Evolutionary conservation across 2,329 filamentous ascomycete genomes (phyloP).

Genomic region (Colletotrichum lentis): DNA sequence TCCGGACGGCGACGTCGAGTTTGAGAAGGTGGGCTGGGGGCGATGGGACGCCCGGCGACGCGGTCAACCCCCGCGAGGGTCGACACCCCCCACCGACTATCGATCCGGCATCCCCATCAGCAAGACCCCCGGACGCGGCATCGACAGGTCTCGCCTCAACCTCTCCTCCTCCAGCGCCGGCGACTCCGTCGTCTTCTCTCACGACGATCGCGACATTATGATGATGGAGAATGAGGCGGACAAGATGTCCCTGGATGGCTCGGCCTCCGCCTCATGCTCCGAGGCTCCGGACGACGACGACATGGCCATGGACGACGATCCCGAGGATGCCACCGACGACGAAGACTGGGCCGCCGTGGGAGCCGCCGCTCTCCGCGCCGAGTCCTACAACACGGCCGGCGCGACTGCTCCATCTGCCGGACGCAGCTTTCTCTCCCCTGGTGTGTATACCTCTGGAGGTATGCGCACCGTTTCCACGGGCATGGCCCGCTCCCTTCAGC

Average conservation of each 20-base stretch:
- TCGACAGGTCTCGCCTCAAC: slow-evolving; percentile 59
- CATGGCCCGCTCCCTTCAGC: slow-evolving; percentile 63
- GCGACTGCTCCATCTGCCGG: slow-evolving; percentile 60
- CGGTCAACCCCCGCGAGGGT: slow-evolving; percentile 64
- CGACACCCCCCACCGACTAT: slow-evolving; percentile 54
- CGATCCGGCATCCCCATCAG: slow-evolving; percentile 66
- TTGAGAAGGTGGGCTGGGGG: slow-evolving; percentile 97
- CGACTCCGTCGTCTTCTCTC: slow-evolving; percentile 78
- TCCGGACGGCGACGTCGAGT: slow-evolving; percentile 76
- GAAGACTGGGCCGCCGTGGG: slow-evolving; percentile 95
- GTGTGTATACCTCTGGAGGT: slow-evolving; percentile 58
- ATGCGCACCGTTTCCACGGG: slow-evolving; percentile 62
- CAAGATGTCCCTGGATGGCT: slow-evolving; percentile 87
- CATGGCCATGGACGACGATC: slow-evolving; percentile 74
- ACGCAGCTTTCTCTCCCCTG: slow-evolving; percentile 52
- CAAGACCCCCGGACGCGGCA: slow-evolving; percentile 53
- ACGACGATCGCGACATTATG: slow-evolving; percentile 70
- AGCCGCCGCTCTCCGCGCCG: slow-evolving; percentile 79
- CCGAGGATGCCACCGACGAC: slow-evolving; percentile 89
- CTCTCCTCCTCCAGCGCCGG: slow-evolving; percentile 68
- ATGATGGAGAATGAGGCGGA: slow-evolving; percentile 88
- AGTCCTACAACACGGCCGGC: slow-evolving; percentile 66
- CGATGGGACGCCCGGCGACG: slow-evolving; percentile 87
- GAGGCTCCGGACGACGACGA: slow-evolving; percentile 75
- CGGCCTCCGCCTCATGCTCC: slow-evolving; percentile 76